Conservation (phyloP, 768 basidiomycete genomes). For the Leccinum fibrillosum region DNA sequence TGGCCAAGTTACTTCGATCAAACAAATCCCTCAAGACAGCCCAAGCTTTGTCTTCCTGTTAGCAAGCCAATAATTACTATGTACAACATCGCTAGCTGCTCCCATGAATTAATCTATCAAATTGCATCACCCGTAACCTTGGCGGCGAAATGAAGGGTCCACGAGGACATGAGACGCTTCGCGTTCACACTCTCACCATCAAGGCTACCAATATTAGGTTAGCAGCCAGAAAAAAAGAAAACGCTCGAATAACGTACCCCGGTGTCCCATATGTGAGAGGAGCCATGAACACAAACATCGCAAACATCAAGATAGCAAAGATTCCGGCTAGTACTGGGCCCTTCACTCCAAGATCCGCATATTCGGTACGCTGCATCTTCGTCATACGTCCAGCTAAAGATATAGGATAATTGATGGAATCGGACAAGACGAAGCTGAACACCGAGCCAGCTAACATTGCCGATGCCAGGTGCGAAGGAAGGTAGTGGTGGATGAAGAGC, state of each 20-base stretch:
- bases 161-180: constrained; percentile 78
- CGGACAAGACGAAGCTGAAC: constrained; percentile 85
- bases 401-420: constrained; percentile 88
- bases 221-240: constrained; percentile 6
- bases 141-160: constrained; percentile 92
- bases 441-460: constrained; percentile 91
- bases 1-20: background rate
- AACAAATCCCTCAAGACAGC: background rate
- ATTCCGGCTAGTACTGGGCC: constrained; percentile 62
- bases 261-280: constrained; percentile 97
- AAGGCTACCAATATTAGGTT: constrained; percentile 49
- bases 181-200: constrained; percentile 82
- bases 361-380: constrained; percentile 46
- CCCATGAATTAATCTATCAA: constrained; percentile 18
- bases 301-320: constrained; percentile 59
- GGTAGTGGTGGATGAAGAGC: constrained; percentile 95
- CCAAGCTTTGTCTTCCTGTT: constrained; percentile 4
- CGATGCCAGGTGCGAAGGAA: constrained; percentile 93
- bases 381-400: constrained; percentile 73
- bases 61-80: constrained; percentile 19
- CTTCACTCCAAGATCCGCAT: constrained; percentile 74
- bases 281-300: constrained; percentile 69
- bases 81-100: constrained; percentile 16
- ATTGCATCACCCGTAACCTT: constrained; percentile 49
- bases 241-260: constrained; percentile 55